A percentile compares a stretch with the other conserved stretches of the same genome.
Evolutionary conservation across 2,329 filamentous ascomycete genomes (phyloP).

Genomic region (Rasamsonia emersonii): DNA sequence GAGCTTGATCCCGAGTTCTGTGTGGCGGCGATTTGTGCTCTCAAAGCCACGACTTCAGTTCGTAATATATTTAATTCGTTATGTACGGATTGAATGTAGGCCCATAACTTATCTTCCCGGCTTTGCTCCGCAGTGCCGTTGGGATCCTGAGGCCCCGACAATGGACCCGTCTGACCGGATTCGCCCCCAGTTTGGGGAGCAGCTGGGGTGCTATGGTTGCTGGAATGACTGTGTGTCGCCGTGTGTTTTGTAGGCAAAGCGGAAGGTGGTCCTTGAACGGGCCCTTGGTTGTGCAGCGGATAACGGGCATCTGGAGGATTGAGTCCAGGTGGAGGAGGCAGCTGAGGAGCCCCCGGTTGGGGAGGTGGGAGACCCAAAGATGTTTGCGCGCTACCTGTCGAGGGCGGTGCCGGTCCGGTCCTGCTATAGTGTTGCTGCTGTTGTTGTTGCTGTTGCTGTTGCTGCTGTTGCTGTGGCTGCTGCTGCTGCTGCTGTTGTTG

Average conservation of each 20-base stretch:
- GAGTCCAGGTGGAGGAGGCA: conserved; percentile 36
- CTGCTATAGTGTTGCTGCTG: conserved; percentile 22
- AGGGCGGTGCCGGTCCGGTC: conserved; percentile 12
- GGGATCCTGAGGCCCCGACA: conserved; percentile 13
- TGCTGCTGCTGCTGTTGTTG: too few relatives aligned
- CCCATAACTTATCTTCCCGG: conserved; percentile 34
- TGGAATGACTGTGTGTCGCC: conserved; percentile 25
- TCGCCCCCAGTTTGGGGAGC: conserved; percentile 14
- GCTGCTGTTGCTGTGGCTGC: too few relatives aligned
- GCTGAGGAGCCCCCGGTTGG: conserved; percentile 31
- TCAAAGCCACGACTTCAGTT: conserved; percentile 33
- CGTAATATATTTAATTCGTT: conserved; percentile 32
- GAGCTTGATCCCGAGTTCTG: conserved; percentile 8
- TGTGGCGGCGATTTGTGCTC: conserved; percentile 27
- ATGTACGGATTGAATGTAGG: conserved; percentile 35
- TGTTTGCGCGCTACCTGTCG: conserved; percentile 6
- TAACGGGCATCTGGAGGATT: conserved; percentile 36
- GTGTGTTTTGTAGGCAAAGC: conserved; percentile 26
- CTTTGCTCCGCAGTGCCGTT: conserved; percentile 18
- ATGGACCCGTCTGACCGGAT: conserved; percentile 9
- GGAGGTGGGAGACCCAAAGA: conserved; percentile 28
- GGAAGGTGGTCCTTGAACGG: conserved; percentile 25
- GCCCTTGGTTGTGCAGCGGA: conserved; percentile 30
- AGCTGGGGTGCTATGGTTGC: conserved; percentile 23
- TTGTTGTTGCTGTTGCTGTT: too few relatives aligned